Conservation (phyloP, 2,329 filamentous ascomycete species). For the Verticillium zaregamsianum region DNA sequence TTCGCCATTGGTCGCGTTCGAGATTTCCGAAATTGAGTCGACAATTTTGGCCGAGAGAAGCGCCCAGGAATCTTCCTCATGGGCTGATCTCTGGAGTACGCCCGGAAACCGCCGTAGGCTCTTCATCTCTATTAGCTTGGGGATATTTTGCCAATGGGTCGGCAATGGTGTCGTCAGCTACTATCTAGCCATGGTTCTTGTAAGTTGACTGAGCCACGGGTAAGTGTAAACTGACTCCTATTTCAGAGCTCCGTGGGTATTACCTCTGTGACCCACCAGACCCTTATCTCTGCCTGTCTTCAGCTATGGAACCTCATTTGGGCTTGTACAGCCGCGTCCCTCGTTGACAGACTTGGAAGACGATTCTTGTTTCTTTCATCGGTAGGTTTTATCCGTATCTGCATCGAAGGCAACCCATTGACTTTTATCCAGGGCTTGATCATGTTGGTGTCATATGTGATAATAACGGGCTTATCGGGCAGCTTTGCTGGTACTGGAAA, state of each 20-base stretch:
- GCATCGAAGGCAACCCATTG: no score
- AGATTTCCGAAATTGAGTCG: conserved; percentile 56
- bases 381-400: no score
- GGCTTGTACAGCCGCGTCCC: conserved; percentile 46
- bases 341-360: conserved; percentile 49
- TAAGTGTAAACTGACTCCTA: no score
- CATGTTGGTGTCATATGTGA: conserved; percentile 39
- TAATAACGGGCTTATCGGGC: conserved; percentile 39
- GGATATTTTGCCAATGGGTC: conserved; percentile 56
- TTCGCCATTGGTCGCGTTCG: conserved; percentile 51
- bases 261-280: conserved; percentile 44
- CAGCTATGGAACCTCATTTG: conserved; percentile 46
- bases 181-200: conserved; percentile 41
- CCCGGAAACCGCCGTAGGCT: conserved; percentile 54
- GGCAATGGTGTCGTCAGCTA: conserved; percentile 58
- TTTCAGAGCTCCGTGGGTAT: conserved; percentile 33
- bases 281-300: conserved; percentile 37
- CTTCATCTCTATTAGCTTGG: conserved; percentile 46
- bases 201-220: no score
- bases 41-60: conserved; percentile 49
- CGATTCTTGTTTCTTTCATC: conserved; percentile 37
- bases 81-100: conserved; percentile 49
- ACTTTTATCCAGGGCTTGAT: no score
- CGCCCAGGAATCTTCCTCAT: conserved; percentile 41
- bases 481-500: conserved; percentile 45